Evolutionary conservation across 2,329 filamentous ascomycete genomes (phyloP), one percentile per base, ranked within the genome.

Genomic region (Epichloe aotearoae): DNA sequence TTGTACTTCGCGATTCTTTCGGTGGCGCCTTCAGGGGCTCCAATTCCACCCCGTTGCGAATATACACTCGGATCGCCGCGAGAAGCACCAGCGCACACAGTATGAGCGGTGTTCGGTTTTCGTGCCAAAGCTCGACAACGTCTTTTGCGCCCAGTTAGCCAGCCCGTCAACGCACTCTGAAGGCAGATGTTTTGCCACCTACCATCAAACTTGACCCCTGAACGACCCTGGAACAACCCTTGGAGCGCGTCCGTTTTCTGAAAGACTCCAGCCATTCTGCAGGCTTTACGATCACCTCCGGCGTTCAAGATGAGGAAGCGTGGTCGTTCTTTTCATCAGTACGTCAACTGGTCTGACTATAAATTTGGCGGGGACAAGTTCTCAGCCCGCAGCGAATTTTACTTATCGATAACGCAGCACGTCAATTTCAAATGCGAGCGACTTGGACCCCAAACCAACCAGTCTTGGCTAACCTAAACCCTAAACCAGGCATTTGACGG

Each of bases 61-160:
- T 59, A 49, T 74, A 75, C 5, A 70, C 47, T 39, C 73, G 66
- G 23, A 72, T 53, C 4, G 64, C 58, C 5, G 69, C 54, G 37
- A 76, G 65, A 10, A 66, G 43, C 2, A 65, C 53, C 48, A 74
- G 63, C 2, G 64, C 56, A 37, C 61, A 59, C 3, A 75, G 56
- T 15, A 76, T 64, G 30, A 75, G 66, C 1, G 69, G 64, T 15
- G 71, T 70, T 20, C 74, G 69, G 53, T 74, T 65, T 47, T 61
- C 54, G 55, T 76, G 73, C 74, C 74, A 77, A 10, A 66, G 52
- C 45, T 72, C 69, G 11, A 73, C 59, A 51, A 66, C 47, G 44
- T 67, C 68, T 70, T 15, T n/a, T 37, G 12, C 14, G 26, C 3
- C 37, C 19, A 15, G 44, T 52, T 39, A 55, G 50, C 26, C 43